Evolutionary conservation across 2,329 filamentous ascomycete genomes (phyloP), one percentile per base, ranked within the genome.

Genomic region (Colletotrichum noveboracense): DNA sequence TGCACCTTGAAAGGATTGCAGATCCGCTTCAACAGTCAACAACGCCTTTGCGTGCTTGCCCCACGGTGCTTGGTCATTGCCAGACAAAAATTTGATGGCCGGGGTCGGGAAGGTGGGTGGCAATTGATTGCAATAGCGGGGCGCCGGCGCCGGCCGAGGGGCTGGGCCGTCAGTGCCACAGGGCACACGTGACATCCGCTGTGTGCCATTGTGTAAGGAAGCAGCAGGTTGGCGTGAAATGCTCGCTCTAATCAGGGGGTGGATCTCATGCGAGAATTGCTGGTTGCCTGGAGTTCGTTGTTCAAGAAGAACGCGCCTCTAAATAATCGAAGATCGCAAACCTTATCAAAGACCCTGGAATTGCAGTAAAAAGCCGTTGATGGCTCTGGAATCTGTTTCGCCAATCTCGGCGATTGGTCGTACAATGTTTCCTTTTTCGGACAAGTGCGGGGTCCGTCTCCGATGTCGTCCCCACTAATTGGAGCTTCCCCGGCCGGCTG

Each of bases 41-140:
- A 12, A 7, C 32, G 26, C 58, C n/a, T 26, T 75, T 75, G 70
- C 70, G 73, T 75, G 73, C 70, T 73, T 32, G 70, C 64, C 73
- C 70, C 73, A 73, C 73, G 70, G 43, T 26, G 48, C 36, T 72
- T 60, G 58, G 21, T 48, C 64, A 71, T 38, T 71, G 28, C 28
- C 26, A 43, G 43, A 52, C 28, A 73, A 55, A 75, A 58, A 34
- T 64, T 64, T 38, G 24, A 48, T 68, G 32, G 73, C 70, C 70
- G 21, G 64, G 64, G 56, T 32, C 55, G 52, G 56, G 38, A 30
- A 48, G 28, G 58, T 26, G 13, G 43, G 55, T 69, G 43, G 43
- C 43, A 52, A 52, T 52, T 52, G 43, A 52, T 69, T 58, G 64
- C 70, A 62, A 75, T 8, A n/a, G 43, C 24, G 73, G 61, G 73